A percentile compares a stretch with the other conserved stretches of the same genome.
Evolutionary conservation across 805 yeast genomes (phyloP).

Genomic region (Suhomyces xylopsoci): DNA sequence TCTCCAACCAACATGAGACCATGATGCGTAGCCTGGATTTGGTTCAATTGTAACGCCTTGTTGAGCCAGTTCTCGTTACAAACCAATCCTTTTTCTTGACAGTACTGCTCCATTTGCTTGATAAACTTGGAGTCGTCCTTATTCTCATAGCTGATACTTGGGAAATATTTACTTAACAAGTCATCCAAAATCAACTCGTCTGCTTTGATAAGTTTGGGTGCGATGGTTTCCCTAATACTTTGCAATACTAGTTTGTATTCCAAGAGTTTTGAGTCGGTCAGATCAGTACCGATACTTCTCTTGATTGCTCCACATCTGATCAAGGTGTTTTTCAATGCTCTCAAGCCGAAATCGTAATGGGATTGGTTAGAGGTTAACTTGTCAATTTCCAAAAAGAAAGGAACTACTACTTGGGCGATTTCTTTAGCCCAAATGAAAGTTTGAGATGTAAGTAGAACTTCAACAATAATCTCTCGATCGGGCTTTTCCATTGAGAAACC

Average conservation of each 20-base stretch:
- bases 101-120: slow-evolving; percentile 20
- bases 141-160: slow-evolving; percentile 14
- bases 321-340: slow-evolving; percentile 72
- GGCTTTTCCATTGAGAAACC: slow-evolving; percentile 73
- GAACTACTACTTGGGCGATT: slow-evolving; percentile 49
- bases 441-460: slow-evolving; percentile 67
- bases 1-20: slow-evolving; percentile 81
- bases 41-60: slow-evolving; percentile 60
- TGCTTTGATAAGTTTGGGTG: slow-evolving; percentile 59
- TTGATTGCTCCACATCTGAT: slow-evolving; percentile 52
- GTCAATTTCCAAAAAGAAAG: slow-evolving; percentile 49
- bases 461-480: slow-evolving; percentile 64
- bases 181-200: slow-evolving; percentile 47
- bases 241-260: slow-evolving; percentile 40
- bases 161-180: slow-evolving; percentile 24
- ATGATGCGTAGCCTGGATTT: slow-evolving; percentile 60
- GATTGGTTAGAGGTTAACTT: slow-evolving; percentile 46
- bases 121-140: slow-evolving; percentile 25
- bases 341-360: slow-evolving; percentile 89
- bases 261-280: neutral
- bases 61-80: slow-evolving; percentile 43
- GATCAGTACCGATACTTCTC: slow-evolving; percentile 14
- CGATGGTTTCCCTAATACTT: slow-evolving; percentile 58
- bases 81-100: slow-evolving; percentile 28
- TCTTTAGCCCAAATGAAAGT: slow-evolving; percentile 54